Base-by-base conservation (phyloP, 2,329 filamentous ascomycete genomes). In the Parafenestella ontariensis region DNA sequence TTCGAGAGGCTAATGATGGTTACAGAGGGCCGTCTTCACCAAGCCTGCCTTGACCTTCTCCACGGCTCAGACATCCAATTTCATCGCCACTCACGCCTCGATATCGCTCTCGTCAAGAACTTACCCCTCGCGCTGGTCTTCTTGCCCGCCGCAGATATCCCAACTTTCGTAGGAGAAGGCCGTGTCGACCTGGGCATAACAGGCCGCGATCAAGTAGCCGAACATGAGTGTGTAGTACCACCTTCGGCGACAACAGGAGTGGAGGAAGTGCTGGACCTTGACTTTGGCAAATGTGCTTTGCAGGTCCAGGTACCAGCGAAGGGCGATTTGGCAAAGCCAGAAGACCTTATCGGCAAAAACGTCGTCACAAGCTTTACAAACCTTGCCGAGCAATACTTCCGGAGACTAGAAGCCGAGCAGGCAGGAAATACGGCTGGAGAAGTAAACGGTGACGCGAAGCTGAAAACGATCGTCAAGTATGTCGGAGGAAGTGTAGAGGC, bases 41-140 rank as follows among this genome's bases (percentile, higher is more conserved):
- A 92, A 78, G 87, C 91, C 54, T 87, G 91, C 49, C 86, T 99
- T 46, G 92, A 98, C 76, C 88, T 99, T 46, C 89, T 99, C 49
- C 85, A 93, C 72, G 95, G 95, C 63, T 92, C 90, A 69, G 95
- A 99, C 77, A 94, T 99, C 69, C 92, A 99, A 77, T 99, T 99
- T 82, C 89, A 91, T 76, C 89, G 95, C 72, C 92, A 97, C 82
- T 92, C 90, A 76, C 89, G 95, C 54, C 90, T 98, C 69, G 95
- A 99, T 77, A 97, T 99, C 72, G 95, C 95, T 15, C 88, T 99
- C 23, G 95, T 98, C 73, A 96, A 97, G 83, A 99, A 99, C 79
- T 87, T 95, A 24, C 91, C 91, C 31, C 92, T 99, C 68, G 95
- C 95, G 15, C 90, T 99, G 56, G 88, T 99, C 73, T 99, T 99